Conservation (phyloP, 1,284 basidiomycete genomes). For the Grifola frondosa region DNA sequence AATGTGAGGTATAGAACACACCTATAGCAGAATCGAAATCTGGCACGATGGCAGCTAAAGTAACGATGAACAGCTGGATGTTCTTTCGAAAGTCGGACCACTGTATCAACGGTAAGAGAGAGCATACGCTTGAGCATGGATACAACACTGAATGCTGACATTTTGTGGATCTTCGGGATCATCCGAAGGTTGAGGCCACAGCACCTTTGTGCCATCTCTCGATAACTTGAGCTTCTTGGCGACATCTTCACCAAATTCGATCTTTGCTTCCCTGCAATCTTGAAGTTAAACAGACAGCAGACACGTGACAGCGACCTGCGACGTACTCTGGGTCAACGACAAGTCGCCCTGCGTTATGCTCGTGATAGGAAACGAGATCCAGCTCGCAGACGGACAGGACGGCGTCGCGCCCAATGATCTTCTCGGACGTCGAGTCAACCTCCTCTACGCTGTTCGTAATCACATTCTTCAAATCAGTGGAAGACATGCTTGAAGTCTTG, state of each 20-base stretch:
- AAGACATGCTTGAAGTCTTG: conserved; percentile 5
- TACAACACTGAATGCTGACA: conserved; percentile 35
- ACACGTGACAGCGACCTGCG: no score
- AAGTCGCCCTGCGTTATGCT: conserved; percentile 56
- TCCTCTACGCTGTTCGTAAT: conserved; percentile 10
- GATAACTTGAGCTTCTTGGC: conserved; percentile 50
- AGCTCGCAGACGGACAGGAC: conserved; percentile 21
- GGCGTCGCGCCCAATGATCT: conserved; percentile 7
- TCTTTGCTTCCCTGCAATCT: conserved; percentile 47
- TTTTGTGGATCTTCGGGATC: conserved; percentile 67
- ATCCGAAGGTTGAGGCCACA: conserved; percentile 66
- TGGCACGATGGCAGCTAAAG: conserved; percentile 65
- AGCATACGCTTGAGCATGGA: conserved; percentile 4
- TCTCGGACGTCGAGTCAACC: conserved; percentile 18
- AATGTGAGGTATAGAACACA: conserved; percentile 27
- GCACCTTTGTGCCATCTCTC: conserved; percentile 46
- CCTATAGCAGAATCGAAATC: conserved; percentile 71
- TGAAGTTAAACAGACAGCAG: background rate
- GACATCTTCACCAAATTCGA: conserved; percentile 50
- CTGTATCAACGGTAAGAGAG: conserved; percentile 23
- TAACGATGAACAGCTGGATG: conserved; percentile 57
- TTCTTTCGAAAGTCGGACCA: conserved; percentile 49
- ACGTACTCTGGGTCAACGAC: conserved; percentile 61
- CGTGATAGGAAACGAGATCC: conserved; percentile 52
- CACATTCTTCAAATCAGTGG: conserved; percentile 10